These are phyloP conservation scores for Dryas alaskensis DNA, from an alignment of 306 rosid species.

Conservation along the genomic window DNA sequence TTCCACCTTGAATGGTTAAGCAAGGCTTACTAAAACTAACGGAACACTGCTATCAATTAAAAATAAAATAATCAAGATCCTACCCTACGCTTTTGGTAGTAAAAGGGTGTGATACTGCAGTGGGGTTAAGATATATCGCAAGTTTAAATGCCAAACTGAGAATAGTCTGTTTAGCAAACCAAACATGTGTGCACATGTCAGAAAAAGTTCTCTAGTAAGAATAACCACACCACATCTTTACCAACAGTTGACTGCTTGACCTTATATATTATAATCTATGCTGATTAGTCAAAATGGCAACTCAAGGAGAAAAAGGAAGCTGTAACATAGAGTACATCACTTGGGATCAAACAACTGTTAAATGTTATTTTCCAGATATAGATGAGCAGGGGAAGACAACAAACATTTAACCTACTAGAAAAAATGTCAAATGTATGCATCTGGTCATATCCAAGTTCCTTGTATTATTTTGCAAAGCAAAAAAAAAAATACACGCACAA, in stretches of 20 bases:
- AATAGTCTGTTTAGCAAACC: neutral
- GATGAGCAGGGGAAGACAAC: neutral
- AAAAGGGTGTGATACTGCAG: neutral
- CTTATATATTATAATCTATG: neutral
- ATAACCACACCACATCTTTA: neutral
- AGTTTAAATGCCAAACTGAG: neutral
- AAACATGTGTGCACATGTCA: neutral
- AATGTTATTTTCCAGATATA: neutral
- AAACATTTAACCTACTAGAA: neutral
- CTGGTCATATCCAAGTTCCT: neutral
- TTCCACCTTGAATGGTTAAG: neutral
- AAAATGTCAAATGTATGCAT: neutral
- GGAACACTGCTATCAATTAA: neutral
- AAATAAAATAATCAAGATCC: neutral
- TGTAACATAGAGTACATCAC: neutral
- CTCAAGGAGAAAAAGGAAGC: conserved; percentile 3
- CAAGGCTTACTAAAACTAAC: neutral
- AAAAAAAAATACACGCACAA: neutral
- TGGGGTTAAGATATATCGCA: neutral
- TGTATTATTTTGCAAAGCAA: neutral
- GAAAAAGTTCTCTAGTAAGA: neutral
- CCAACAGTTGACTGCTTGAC: neutral
- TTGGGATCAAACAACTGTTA: neutral
- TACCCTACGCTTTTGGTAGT: neutral
- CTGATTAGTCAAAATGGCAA: neutral